Evolutionary conservation across 176 grass and related monocot species (phyloP), one percentile per base, ranked within the genome.

Genomic region (Bothriochloa decipiens): DNA sequence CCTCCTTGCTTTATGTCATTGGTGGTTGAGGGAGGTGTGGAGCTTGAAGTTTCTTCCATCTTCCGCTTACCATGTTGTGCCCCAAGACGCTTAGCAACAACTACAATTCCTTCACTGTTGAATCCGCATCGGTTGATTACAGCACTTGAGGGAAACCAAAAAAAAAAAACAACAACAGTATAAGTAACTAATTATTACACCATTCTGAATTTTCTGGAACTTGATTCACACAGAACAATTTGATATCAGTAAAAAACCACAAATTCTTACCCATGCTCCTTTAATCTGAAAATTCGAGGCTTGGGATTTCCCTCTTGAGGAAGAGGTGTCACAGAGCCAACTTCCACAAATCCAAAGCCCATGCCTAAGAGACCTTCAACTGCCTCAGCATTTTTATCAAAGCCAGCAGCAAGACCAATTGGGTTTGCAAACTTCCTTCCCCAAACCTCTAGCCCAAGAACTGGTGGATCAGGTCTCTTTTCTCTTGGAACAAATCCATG

Each of bases 51-150:
- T 93, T 92, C 93, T 81, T 99, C 89, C 96, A 99, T 96, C 79
- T 99, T 99, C 81, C 96, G 86, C 84, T 96, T 99, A 82, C 96
- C 96, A 94, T 96, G 96, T 61, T 96, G 96, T 33, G 96, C 93
- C 76, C 96, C 96, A 45, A 99, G 93, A 76, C 91, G 89, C 85
- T 99, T 99, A 81, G 96, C 93, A 66, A 99, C 91, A 68, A 94
- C 93, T 63, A 94, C 79, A 36, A 99, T 99, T 41, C 96, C 96
- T 87, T 96, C 96, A 84, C 93, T 94, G 29, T 99, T 99, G 78
- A 99, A 99, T 82, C 96, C 91, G 5, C 82, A 96, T 61, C 93
- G 91, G 80, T 99, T 99, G 88, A 99, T 85, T 74, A 99, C 83
- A 42, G 91, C 93, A 73, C 93, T 99, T 84, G 70, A 71, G 74